phyloP scores from a whole-genome alignment of 495 filamentous ascomycete species.

The Diplogelasinospora grovesii region DNA sequence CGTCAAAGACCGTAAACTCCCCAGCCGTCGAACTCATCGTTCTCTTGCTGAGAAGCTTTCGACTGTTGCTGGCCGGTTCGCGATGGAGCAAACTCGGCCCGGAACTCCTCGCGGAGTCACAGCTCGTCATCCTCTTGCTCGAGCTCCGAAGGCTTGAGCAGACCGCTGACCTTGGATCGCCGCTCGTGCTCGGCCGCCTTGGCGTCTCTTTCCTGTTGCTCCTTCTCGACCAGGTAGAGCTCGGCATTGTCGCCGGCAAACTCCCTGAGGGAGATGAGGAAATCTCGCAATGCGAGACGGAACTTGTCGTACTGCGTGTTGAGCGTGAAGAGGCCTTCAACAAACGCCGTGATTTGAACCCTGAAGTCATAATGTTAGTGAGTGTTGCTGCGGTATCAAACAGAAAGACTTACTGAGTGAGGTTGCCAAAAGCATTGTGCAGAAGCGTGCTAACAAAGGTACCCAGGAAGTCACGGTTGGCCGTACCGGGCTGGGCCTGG shows the following conservation, averaged over 20 bases:
- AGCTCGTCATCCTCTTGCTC: constrained; percentile 93
- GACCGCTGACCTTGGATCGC: constrained; percentile 82
- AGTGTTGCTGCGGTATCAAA: background rate
- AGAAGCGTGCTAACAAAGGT: constrained; percentile 81
- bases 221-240: constrained; percentile 90
- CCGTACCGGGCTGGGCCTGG: constrained; percentile 73
- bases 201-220: constrained; percentile 72
- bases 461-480: constrained; percentile 82
- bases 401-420: constrained; percentile 67
- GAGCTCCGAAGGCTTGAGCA: constrained; percentile 89
- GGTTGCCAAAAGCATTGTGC: constrained; percentile 85
- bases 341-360: constrained; percentile 80
- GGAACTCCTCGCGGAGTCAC: constrained; percentile 69
- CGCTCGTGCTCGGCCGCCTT: constrained; percentile 76
- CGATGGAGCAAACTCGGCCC: constrained; percentile 48
- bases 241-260: constrained; percentile 90
- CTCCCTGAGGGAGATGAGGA: constrained; percentile 94
- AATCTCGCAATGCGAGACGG: constrained; percentile 90
- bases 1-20: constrained; percentile 45
- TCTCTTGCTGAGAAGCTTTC: constrained; percentile 10
- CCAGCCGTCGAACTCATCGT: constrained; percentile 44
- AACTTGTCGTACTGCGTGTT: constrained; percentile 81
- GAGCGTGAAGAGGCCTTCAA: constrained; percentile 73
- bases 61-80: constrained; percentile 9
- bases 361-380: constrained; percentile 46